Base-by-base conservation (phyloP, 441 rosid species). In the Capsella rubella region DNA sequence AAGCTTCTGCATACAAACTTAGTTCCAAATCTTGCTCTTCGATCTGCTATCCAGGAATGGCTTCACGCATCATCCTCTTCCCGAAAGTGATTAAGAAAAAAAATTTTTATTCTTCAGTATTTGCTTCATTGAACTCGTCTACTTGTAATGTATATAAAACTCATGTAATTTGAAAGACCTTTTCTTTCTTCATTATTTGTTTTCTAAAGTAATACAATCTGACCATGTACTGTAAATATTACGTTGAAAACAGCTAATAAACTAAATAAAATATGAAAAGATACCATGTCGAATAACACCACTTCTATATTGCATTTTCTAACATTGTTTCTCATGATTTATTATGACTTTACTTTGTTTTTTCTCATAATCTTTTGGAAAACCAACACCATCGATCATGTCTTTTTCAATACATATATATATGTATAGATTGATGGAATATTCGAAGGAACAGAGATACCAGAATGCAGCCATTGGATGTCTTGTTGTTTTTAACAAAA, bases 11-110 rank as follows among this genome's bases (percentile, higher is more conserved):
- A 72, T 18, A 50, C 34, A 27, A 42, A 28, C 6, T 52, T 72
- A 16, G 69, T 72, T 18, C 69, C 75, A 13, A 72, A 62, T 52
- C 67, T 49, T 62, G 43, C 75, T 40, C 62, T 72, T 61, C 62
- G 75, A 39, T 72, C 75, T 28, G 62, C 75, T 12, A 72, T 72
- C 25, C 75, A 72, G 45, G 75, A 61, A 72, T 72, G 75, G 75
- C 75, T 72, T 72, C 53, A 61, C 35, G 6, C 47, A 18, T 70
- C 74, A 32, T 32, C 74, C 49, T 58, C 74, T 60, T 56, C 35
- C 2, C 2, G 27, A 58, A 31, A 25, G 6, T 68, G 45, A 53
- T 18, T 18, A 25, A 10, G 3, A 43, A 39, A 67, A 32, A 27
- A 7, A 13, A 21, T 25, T 6, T 52, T 6, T 53, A 64, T 5